Evolutionary conservation across 768 basidiomycete genomes (phyloP), one percentile per base, ranked within the genome.

Genomic region (Fomitopsis pulvina): DNA sequence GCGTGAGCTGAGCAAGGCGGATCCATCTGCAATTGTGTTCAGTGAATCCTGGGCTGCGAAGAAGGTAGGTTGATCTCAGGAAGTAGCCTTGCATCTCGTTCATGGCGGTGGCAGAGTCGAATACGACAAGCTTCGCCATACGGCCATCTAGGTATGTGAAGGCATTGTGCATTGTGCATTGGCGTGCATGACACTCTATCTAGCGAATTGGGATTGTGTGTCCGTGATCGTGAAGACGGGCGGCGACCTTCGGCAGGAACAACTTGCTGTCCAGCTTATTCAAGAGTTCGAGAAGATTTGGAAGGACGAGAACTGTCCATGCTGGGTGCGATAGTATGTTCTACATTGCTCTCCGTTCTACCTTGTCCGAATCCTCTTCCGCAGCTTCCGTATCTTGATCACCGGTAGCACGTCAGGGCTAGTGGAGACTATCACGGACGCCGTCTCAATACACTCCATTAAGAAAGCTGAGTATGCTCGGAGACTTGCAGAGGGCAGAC

Each of bases 201-300:
- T 59, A 87, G 85, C 79, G 21, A 83, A 75, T 55, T 89, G 85
- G 85, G 85, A 95, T 63, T 93, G 93, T 58, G 79, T 96, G 39
- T 95, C 94, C 7, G 92, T 97, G 34, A 99, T 99, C 52, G 93
- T 99, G 63, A 99, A 99, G 70, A 98, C 94, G 4, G 95, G 95
- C 2, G 94, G 87, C 28, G 96, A 99, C 66, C 66, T 99, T 47
- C 81, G 96, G 39, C 96, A 99, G 69, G 96, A 99, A 63, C 96
- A 99, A 66, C 76, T 99, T 21, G 96, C 96, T 3, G 91, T 95
- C 4, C 92, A 96, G 59, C 79, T 99, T 10, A 92, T 99, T 48
- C 86, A 79, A 54, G 87, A 94, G 60, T 97, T 99, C 60, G 86
- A 89, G 60, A 74, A 78, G 52, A 96, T 99, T 61, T 99, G 92